Conservation (phyloP, 345 rosid species). For the Gossypium mustelinum region DNA sequence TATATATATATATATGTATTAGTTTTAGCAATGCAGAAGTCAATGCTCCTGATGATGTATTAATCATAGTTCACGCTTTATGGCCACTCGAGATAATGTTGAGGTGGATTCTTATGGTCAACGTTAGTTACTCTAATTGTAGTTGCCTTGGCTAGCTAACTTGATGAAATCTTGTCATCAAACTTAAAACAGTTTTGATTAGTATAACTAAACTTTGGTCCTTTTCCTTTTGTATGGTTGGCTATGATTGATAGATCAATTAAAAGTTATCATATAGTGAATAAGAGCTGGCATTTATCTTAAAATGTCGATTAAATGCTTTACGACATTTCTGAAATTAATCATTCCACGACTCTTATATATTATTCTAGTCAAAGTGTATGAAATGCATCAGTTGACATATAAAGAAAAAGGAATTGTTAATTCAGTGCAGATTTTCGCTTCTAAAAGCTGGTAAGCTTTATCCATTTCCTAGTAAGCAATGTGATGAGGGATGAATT, state of each 20-base stretch:
- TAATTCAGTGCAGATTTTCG: not conserved
- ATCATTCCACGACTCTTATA: not conserved
- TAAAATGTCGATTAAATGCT: not conserved
- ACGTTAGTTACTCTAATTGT: not conserved
- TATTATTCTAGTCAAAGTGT: not conserved
- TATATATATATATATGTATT: not conserved
- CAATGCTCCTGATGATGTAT: not conserved
- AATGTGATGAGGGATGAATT: constrained; percentile 11
- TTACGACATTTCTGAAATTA: not conserved
- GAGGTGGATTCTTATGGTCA: not conserved
- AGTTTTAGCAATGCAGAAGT: not conserved
- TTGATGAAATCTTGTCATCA: not conserved
- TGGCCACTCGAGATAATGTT: not conserved
- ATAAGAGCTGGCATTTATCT: not conserved
- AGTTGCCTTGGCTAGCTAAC: not conserved
- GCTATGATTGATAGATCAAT: not conserved
- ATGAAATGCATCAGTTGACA: not conserved
- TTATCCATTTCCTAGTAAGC: constrained; percentile 6
- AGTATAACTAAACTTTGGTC: not conserved
- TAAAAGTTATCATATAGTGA: not conserved
- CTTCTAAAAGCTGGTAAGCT: not conserved
- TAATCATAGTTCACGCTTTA: not conserved
- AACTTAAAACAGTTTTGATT: not conserved
- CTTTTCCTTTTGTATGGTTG: not conserved
- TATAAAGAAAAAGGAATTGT: not conserved